Conservation (phyloP, 331 rosid genomes). For the Prunus yedoensis region DNA sequence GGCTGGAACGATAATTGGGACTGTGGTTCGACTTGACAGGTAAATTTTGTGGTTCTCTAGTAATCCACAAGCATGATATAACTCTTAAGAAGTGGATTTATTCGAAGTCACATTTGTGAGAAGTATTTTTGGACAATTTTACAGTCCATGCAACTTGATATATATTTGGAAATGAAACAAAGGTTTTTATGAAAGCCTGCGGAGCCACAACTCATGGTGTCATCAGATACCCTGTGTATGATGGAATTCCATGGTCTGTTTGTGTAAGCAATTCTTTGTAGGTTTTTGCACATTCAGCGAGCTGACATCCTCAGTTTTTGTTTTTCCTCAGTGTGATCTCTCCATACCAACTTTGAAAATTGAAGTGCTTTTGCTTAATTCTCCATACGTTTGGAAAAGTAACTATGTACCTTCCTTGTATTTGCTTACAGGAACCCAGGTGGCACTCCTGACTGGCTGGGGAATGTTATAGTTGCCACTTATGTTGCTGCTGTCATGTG, state of each 20-base stretch:
- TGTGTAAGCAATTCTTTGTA: neutral
- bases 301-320: neutral
- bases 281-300: neutral
- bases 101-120: neutral
- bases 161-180: neutral
- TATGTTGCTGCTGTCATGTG: conserved; percentile 56
- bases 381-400: conserved; percentile 5
- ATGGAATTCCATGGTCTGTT: conserved; percentile 1
- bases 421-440: conserved; percentile 79
- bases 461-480: conserved; percentile 57
- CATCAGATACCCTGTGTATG: neutral
- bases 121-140: neutral
- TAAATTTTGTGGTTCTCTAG: conserved; percentile 22
- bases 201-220: neutral
- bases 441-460: conserved; percentile 83
- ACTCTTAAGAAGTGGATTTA: neutral
- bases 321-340: neutral
- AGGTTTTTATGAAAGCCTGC: neutral
- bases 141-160: neutral
- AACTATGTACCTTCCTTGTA: conserved; percentile 21
- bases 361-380: neutral
- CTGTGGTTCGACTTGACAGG: conserved; percentile 85
- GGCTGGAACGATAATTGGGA: conserved; percentile 60
- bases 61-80: neutral
- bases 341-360: neutral